Conservation (phyloP, 768 basidiomycete species). For the Amanita polypyramis region DNA sequence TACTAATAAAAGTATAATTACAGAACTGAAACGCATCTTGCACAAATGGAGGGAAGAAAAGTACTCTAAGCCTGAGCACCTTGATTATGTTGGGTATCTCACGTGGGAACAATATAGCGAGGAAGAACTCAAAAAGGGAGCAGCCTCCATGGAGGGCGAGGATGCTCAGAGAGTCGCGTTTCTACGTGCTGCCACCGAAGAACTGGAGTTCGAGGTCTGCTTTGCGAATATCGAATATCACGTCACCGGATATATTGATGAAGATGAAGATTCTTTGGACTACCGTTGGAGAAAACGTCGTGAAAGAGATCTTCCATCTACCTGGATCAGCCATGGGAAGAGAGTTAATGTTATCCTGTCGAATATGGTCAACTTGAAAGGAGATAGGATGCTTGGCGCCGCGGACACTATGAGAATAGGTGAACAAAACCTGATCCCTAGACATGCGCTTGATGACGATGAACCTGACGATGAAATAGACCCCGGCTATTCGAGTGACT, state of each 20-base stretch:
- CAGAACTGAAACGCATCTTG: conserved; percentile 17
- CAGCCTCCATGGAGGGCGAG: conserved; percentile 19
- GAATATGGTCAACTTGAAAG: conserved; percentile 23
- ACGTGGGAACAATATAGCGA: conserved; percentile 13
- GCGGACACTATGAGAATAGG: conserved; percentile 12
- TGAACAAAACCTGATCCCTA: conserved; percentile 21
- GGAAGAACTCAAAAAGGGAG: conserved; percentile 8
- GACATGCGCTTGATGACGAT: conserved; percentile 22
- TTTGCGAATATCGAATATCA: conserved; percentile 19
- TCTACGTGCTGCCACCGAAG: conserved; percentile 16
- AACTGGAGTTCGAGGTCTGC: conserved; percentile 18
- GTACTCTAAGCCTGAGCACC: neutral
- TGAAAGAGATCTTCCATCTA: no score
- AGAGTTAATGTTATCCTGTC: no score
- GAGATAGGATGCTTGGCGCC: conserved; percentile 11
- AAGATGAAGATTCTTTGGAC: no score
- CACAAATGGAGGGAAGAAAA: conserved; percentile 16
- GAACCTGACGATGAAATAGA: conserved; percentile 11
- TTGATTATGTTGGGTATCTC: conserved; percentile 9
- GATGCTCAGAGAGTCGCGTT: conserved; percentile 21
- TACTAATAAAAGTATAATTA: conserved; percentile 4
- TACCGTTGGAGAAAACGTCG: conserved; percentile 12
- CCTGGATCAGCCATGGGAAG: no score
- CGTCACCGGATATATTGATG: neutral
- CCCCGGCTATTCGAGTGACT: conserved; percentile 29